Evolutionary conservation across 2,329 filamentous ascomycete species (phyloP).

Genomic region (Alternaria novae-zelandiae): DNA sequence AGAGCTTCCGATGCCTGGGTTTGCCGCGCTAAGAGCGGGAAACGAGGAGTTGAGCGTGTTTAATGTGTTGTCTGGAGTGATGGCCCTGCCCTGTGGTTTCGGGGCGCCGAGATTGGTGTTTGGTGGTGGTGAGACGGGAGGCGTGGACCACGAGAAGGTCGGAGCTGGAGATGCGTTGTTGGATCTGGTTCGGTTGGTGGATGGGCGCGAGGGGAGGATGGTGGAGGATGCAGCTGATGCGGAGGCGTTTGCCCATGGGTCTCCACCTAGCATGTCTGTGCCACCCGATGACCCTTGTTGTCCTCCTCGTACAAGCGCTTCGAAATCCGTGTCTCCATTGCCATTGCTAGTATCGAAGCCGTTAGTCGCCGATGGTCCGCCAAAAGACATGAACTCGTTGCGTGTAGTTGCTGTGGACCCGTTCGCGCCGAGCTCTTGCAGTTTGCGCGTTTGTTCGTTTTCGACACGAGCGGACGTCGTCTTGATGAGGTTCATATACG

Average conservation of each 20-base stretch:
- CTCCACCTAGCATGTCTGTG: slow-evolving; percentile 51
- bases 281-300: slow-evolving; percentile 47
- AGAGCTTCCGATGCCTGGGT: slow-evolving; percentile 41
- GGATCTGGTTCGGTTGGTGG: slow-evolving; percentile 32
- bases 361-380: slow-evolving; percentile 59
- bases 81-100: slow-evolving; percentile 50
- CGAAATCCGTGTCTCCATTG: slow-evolving; percentile 79
- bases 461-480: slow-evolving; percentile 80
- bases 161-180: slow-evolving; percentile 43
- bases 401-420: slow-evolving; percentile 60
- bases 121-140: slow-evolving; percentile 46
- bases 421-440: slow-evolving; percentile 78
- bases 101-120: slow-evolving; percentile 31
- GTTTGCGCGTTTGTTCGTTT: slow-evolving; percentile 83
- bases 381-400: slow-evolving; percentile 75
- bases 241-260: slow-evolving; percentile 50
- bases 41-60: slow-evolving; percentile 47
- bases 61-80: slow-evolving; percentile 60
- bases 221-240: slow-evolving; percentile 40
- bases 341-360: slow-evolving; percentile 62
- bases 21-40: slow-evolving; percentile 44
- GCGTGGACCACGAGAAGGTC: slow-evolving; percentile 56
- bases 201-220: slow-evolving; percentile 39
- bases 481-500: slow-evolving; percentile 90
- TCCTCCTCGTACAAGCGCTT: slow-evolving; percentile 84